Base-by-base conservation (phyloP, 2,329 filamentous ascomycete genomes). In the Ophiosphaerella korrae region DNA sequence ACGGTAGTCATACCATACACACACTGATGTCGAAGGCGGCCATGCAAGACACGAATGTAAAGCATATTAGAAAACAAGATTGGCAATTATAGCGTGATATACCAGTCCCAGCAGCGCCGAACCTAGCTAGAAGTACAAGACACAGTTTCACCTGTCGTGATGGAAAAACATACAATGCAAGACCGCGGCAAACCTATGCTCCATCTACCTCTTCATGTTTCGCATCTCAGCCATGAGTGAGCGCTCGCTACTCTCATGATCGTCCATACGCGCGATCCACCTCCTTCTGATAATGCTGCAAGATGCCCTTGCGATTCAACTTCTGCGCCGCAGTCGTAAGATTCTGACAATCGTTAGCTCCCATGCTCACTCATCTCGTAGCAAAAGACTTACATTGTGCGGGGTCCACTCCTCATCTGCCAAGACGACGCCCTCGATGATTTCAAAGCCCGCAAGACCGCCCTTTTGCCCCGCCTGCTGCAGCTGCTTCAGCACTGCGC, bases 401-500 rank as follows among this genome's bases (percentile, higher is more conserved):
- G 91, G 89, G 48, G 88, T 93, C 91, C 91, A 96, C 74, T 95
- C 91, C 69, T 93, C 90, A 58, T 93, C 89, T 0, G 87, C 85
- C 49, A 96, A 73, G 23, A 93, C 88, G 16, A 93, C 86, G 43
- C 87, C 89, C 26, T 85, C 82, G 35, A 96, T 81, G 56, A 88
- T 85, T 78, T 95, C 90, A 52, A 94, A 86, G 8, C 83, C 79
- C 1, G 79, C 78, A 41, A 95, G 78, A 16, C 88, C 88, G 26
- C 84, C 86, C 63, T 82, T 83, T 75, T 82, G 85, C 14, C 83
- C 90, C 18, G 82, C 80, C 8, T 75, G 72, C 62, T 89, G 82
- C 53, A 95, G 75, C 64, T 91, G 88, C 77, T 89, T 90, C 53
- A 88, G 76, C n/a, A 89, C 84, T 7, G 80, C 75, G 11, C 70